Percentiles rank a stretch among this genome's conserved stretches.
These are phyloP conservation scores for Telfairia occidentalis DNA, from an alignment of 331 rosid genomes.

Conservation along the genomic window DNA sequence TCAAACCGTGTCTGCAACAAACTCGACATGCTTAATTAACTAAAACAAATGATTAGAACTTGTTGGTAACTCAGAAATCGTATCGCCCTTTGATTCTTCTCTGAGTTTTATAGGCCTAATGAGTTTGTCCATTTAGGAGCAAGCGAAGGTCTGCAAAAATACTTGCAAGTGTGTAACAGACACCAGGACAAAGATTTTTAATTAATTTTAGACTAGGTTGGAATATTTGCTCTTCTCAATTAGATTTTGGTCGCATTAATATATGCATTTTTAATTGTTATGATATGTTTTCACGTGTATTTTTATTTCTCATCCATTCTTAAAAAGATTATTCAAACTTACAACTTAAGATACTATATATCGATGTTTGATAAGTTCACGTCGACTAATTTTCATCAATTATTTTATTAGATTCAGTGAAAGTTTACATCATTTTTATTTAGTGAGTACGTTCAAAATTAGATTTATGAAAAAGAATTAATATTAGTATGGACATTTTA, in stretches of 20 bases:
- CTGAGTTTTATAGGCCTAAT: background rate
- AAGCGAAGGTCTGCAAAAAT: slow-evolving; percentile 2
- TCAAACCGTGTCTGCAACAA: background rate
- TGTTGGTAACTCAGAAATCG: slow-evolving; percentile 1
- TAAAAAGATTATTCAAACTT: too few species aligned
- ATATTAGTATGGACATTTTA: too few species aligned
- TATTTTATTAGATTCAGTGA: too few species aligned
- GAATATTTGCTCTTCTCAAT: background rate
- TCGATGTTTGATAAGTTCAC: too few species aligned
- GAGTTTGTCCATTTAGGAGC: slow-evolving; percentile 11
- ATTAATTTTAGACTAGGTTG: background rate
- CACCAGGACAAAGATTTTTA: background rate
- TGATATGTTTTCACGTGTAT: background rate
- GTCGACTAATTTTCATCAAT: too few species aligned
- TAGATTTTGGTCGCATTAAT: background rate
- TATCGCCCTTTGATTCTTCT: background rate
- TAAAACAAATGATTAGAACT: background rate
- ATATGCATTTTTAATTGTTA: too few species aligned
- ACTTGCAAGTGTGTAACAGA: slow-evolving; percentile 3
- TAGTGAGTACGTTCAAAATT: too few species aligned
- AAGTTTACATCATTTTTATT: too few species aligned
- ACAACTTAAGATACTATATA: too few species aligned
- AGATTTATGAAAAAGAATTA: too few species aligned
- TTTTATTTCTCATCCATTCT: too few species aligned
- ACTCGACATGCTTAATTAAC: slow-evolving; percentile 1